phyloP scores from a whole-genome alignment of 2,329 filamentous ascomycete species.

The Aspergillus uvarum region DNA sequence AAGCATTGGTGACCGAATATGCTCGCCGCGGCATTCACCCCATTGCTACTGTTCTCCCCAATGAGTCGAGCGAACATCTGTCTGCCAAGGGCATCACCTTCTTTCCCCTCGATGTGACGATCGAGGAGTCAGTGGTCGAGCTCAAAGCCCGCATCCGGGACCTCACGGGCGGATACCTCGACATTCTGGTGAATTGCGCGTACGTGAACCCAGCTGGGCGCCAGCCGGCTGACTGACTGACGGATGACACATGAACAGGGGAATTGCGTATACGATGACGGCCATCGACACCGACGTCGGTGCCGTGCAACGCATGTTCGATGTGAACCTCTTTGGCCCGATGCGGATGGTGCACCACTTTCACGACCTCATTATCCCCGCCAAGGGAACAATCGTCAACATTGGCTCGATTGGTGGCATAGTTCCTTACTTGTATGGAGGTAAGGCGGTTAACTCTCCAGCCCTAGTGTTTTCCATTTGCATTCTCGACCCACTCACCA shows the following conservation, averaged over 20 bases:
- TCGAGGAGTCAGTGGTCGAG: neutral
- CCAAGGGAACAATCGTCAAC: conserved; percentile 26
- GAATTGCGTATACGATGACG: conserved; percentile 9
- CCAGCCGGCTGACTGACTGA: no score
- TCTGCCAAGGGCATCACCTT: neutral
- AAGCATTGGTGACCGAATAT: no score
- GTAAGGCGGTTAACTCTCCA: neutral
- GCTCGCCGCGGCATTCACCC: no score
- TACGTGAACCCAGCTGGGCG: neutral
- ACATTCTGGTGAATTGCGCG: conserved; percentile 11
- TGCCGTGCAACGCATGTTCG: conserved; percentile 11
- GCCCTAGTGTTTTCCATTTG: neutral
- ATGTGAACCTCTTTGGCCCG: conserved; percentile 10
- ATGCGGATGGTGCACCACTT: conserved; percentile 12
- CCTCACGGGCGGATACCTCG: neutral
- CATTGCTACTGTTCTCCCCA: no score
- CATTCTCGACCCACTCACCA: neutral
- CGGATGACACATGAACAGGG: no score
- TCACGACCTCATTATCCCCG: conserved; percentile 3
- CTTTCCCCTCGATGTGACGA: conserved; percentile 3
- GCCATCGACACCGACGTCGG: conserved; percentile 5
- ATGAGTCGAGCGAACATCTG: conserved; percentile 37
- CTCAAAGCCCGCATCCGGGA: neutral
- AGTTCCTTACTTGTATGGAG: conserved; percentile 10
- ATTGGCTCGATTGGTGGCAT: conserved; percentile 23